Evolutionary conservation across 2,329 filamentous ascomycete genomes (phyloP).

Genomic region (Colletotrichum higginsianum): DNA sequence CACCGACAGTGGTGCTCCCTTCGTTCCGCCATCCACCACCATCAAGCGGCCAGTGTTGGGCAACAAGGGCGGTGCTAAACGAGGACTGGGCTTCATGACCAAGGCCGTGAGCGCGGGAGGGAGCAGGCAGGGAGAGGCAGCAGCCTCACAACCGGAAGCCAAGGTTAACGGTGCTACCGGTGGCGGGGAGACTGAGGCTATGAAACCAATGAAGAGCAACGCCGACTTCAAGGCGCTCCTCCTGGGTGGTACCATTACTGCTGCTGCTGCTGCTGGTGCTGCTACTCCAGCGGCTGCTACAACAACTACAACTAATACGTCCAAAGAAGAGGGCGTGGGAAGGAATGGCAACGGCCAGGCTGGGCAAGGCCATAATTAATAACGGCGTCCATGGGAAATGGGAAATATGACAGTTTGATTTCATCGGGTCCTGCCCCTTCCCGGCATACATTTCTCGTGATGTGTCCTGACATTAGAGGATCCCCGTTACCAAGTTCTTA

Average conservation of each 20-base stretch:
- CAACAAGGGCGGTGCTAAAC: conserved; percentile 53
- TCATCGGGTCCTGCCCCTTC: not conserved
- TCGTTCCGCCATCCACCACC: conserved; percentile 62
- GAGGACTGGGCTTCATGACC: conserved; percentile 60
- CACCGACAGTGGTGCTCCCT: conserved; percentile 43
- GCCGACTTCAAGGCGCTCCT: conserved; percentile 72
- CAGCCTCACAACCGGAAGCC: conserved; percentile 24
- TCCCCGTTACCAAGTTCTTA: conserved; percentile 14
- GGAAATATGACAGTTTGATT: conserved; percentile 37
- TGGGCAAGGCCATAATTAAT: conserved; percentile 32
- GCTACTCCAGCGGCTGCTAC: not conserved
- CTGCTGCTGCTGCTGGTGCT: not conserved
- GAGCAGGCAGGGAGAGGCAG: not conserved
- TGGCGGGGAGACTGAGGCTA: conserved; percentile 43
- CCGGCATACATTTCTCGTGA: conserved; percentile 4
- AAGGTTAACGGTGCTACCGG: conserved; percentile 48
- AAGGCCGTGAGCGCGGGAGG: conserved; percentile 45
- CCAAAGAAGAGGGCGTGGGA: conserved; percentile 18
- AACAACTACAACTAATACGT: conserved; percentile 20
- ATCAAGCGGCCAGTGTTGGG: conserved; percentile 61
- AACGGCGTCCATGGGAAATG: conserved; percentile 33
- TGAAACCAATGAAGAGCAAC: conserved; percentile 64
- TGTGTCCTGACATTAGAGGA: not conserved
- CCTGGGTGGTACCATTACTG: conserved; percentile 45
- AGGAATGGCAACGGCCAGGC: conserved; percentile 33